phyloP scores from a whole-genome alignment of 805 yeast species.

The Kazachstania psychrophila region DNA sequence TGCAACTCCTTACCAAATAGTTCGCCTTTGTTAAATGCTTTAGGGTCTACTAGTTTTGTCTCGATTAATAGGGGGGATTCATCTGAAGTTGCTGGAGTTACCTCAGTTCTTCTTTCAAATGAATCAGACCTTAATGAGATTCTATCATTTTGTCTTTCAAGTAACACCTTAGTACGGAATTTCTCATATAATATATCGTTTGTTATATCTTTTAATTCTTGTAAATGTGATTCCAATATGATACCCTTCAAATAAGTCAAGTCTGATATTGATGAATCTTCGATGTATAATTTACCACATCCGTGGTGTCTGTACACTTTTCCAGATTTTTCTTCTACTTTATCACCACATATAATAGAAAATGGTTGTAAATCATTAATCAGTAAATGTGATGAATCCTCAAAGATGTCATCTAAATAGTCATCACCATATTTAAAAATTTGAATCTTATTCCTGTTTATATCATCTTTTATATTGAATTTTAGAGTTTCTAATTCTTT shows the following conservation, averaged over 20 bases:
- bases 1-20: slow-evolving; percentile 10
- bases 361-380: slow-evolving; percentile 50
- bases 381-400: slow-evolving; percentile 25
- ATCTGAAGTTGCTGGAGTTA: neutral
- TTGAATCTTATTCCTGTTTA: slow-evolving; percentile 49
- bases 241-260: slow-evolving; percentile 63
- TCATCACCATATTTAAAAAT: slow-evolving; percentile 66
- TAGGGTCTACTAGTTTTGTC: no score
- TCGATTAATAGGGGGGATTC: neutral
- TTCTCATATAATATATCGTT: slow-evolving; percentile 68
- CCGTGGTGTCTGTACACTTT: slow-evolving; percentile 43
- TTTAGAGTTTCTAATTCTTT: slow-evolving; percentile 51
- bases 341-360: slow-evolving; percentile 54
- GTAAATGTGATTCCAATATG: slow-evolving; percentile 66
- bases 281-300: slow-evolving; percentile 58
- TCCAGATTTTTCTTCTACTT: slow-evolving; percentile 2
- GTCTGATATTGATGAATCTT: slow-evolving; percentile 55
- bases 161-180: slow-evolving; percentile 63
- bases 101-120: neutral
- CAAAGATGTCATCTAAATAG: slow-evolving; percentile 13
- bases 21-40: neutral
- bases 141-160: slow-evolving; percentile 30
- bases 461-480: slow-evolving; percentile 44
- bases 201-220: slow-evolving; percentile 74
- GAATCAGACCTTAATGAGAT: neutral